Evolutionary conservation across 306 rosid genomes (phyloP).

Genomic region (Vicia villosa): DNA sequence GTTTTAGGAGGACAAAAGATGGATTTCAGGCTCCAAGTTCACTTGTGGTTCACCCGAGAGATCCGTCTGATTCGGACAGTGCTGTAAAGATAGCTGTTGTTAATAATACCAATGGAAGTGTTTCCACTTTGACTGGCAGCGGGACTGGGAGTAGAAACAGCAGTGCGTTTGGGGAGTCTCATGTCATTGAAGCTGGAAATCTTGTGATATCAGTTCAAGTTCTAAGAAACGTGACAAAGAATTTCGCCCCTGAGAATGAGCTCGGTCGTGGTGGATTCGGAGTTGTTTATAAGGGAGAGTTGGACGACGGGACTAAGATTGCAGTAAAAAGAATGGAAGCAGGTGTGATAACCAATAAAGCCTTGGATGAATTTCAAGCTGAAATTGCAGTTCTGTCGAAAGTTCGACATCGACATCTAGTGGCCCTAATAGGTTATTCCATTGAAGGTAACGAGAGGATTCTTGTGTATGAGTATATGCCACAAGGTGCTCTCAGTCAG

Average conservation of each 20-base stretch:
- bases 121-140: conserved; percentile 61
- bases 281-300: conserved; percentile 89
- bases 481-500: conserved; percentile 96
- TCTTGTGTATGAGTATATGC: conserved; percentile 91
- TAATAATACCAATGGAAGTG: conserved; percentile 53
- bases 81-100: conserved; percentile 70
- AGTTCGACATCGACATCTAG: conserved; percentile 96
- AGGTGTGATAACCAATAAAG: conserved; percentile 75
- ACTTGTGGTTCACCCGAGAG: conserved; percentile 85
- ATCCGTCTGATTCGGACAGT: conserved; percentile 78
- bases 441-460: conserved; percentile 79
- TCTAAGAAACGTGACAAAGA: conserved; percentile 79
- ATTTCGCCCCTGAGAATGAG: conserved; percentile 90
- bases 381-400: conserved; percentile 95
- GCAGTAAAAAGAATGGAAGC: conserved; percentile 98
- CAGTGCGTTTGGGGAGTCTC: conserved; percentile 71
- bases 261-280: conserved; percentile 99
- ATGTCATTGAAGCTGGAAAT: conserved; percentile 88
- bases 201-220: conserved; percentile 90
- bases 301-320: conserved; percentile 91
- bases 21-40: conserved; percentile 55
- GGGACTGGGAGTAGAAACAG: conserved; percentile 68
- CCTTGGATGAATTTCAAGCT: conserved; percentile 92
- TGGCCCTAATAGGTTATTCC: conserved; percentile 85
- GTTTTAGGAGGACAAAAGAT: conserved; percentile 59